These are phyloP conservation scores for Apostasia shenzhenica DNA, from an alignment of 106 monocot genomes.

Conservation along the genomic window DNA sequence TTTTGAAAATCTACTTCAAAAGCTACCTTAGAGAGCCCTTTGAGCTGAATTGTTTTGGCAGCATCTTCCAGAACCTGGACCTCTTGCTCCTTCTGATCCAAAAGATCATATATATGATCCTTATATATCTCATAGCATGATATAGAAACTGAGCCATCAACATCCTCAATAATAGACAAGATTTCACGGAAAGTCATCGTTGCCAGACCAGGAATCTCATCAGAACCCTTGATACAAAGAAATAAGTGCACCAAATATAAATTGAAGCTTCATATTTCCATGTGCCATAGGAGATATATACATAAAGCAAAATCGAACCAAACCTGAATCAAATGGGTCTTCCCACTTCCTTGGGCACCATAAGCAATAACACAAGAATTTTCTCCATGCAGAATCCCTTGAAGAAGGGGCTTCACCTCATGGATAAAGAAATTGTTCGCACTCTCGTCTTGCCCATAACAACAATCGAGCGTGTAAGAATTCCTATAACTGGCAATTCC, in stretches of 20 bases:
- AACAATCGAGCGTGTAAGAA: slow-evolving; percentile 47
- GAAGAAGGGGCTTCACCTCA: slow-evolving; percentile 53
- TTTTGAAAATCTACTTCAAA: not conserved
- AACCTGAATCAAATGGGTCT: slow-evolving; percentile 53
- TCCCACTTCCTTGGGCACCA: slow-evolving; percentile 59
- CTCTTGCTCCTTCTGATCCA: slow-evolving; percentile 43
- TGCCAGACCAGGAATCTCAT: slow-evolving; percentile 44
- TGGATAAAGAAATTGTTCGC: slow-evolving; percentile 16
- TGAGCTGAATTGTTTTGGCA: slow-evolving; percentile 34
- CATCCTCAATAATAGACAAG: slow-evolving; percentile 18
- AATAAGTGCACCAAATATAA: not conserved
- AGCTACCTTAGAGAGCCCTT: slow-evolving; percentile 59
- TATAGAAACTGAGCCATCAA: slow-evolving; percentile 17
- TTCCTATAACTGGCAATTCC: slow-evolving; percentile 8
- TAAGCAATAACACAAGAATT: slow-evolving; percentile 57
- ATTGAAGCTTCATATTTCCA: not conserved
- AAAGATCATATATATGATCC: slow-evolving; percentile 53
- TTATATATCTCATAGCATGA: slow-evolving; percentile 54
- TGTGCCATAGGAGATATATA: not conserved
- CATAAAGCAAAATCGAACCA: not conserved
- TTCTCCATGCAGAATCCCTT: slow-evolving; percentile 22
- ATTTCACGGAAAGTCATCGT: slow-evolving; percentile 30
- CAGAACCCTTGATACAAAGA: slow-evolving; percentile 25
- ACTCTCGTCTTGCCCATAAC: slow-evolving; percentile 44
- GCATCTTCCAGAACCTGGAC: slow-evolving; percentile 58